Percentiles rank a stretch among this genome's conserved stretches.
Conservation (phyloP, 371 early-diverging fungal genomes). For the Mortierella polycephala region DNA sequence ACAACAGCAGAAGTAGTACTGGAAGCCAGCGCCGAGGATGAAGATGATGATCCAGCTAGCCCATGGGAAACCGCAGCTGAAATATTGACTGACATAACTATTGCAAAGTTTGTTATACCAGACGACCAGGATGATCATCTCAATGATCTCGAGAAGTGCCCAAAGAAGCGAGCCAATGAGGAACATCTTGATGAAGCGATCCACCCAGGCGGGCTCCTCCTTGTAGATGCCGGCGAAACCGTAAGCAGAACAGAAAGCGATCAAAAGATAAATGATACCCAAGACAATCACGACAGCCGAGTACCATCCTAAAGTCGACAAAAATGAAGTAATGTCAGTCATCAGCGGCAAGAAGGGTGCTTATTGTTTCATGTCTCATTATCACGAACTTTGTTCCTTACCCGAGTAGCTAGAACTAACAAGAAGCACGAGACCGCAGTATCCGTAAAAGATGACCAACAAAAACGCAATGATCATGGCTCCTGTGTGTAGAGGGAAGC, state of each 20-base stretch:
- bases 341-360: neutral
- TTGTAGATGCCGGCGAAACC: constrained; percentile 41
- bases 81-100: neutral
- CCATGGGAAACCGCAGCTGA: constrained; percentile 6
- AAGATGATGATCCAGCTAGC: constrained; percentile 20
- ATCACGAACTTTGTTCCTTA: constrained; percentile 14
- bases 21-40: constrained; percentile 20
- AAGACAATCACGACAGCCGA: constrained; percentile 6
- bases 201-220: constrained; percentile 25
- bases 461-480: constrained; percentile 33
- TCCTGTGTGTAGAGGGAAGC: constrained; percentile 43
- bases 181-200: constrained; percentile 27
- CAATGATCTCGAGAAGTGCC: constrained; percentile 19
- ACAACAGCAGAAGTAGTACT: constrained; percentile 47
- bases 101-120: neutral
- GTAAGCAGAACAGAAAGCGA: constrained; percentile 23
- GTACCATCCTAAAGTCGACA: neutral
- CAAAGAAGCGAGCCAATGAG: constrained; percentile 32
- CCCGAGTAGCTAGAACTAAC: neutral
- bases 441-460: constrained; percentile 37
- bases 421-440: constrained; percentile 22
- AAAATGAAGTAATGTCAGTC: neutral
- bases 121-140: constrained; percentile 13
- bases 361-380: neutral
- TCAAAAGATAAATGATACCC: constrained; percentile 24